Evolutionary conservation across 2,329 filamentous ascomycete species (phyloP).

Genomic region (Exserohilum rostratum): DNA sequence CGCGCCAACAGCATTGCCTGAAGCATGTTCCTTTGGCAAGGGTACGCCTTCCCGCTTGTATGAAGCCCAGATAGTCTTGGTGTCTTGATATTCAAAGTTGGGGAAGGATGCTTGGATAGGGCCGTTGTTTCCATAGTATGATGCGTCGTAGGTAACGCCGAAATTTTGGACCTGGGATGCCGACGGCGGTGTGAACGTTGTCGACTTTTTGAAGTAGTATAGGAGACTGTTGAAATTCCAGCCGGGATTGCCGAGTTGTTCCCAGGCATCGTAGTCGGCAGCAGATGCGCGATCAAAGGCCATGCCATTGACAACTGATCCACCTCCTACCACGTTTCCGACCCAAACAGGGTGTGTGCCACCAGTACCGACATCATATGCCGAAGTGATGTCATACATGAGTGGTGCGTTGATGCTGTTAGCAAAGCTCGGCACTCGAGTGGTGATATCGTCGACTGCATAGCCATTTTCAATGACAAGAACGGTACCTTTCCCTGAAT

Average conservation of each 20-base stretch:
- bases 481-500: conserved; percentile 27
- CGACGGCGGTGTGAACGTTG: conserved; percentile 30
- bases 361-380: conserved; percentile 23
- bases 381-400: conserved; percentile 36
- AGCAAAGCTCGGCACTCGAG: conserved; percentile 28
- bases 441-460: conserved; percentile 28
- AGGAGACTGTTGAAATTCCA: conserved; percentile 41
- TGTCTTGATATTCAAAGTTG: conserved; percentile 32
- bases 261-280: conserved; percentile 60
- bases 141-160: conserved; percentile 34
- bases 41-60: conserved; percentile 26
- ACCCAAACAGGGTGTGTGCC: conserved; percentile 25
- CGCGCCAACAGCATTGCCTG: conserved; percentile 34
- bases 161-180: conserved; percentile 20
- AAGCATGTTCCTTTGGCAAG: conserved; percentile 33
- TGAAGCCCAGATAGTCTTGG: conserved; percentile 27
- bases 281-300: conserved; percentile 45
- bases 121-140: conserved; percentile 30
- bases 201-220: conserved; percentile 41
- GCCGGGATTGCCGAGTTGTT: conserved; percentile 61
- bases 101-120: conserved; percentile 35
- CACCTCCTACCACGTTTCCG: conserved; percentile 44
- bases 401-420: conserved; percentile 29
- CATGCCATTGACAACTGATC: conserved; percentile 49
- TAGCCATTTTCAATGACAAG: conserved; percentile 38